phyloP scores from a whole-genome alignment of 768 basidiomycete species.

The Scleroderma bovista region DNA sequence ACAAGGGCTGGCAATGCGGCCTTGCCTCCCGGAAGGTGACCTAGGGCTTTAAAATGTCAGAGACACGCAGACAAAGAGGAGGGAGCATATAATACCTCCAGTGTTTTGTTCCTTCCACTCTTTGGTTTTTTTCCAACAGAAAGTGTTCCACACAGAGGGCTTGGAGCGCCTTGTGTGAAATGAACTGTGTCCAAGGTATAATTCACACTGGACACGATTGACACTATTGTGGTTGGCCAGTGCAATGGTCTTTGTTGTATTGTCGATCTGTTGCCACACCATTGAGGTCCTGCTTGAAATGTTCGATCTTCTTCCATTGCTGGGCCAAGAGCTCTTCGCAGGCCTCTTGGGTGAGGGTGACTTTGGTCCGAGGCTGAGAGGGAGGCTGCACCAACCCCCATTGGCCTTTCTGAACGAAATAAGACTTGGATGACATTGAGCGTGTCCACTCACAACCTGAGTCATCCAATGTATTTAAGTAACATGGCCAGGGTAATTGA shows the following conservation, averaged over 20 bases:
- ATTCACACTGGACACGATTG: not conserved
- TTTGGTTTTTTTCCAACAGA: constrained; percentile 7
- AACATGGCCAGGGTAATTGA: not conserved
- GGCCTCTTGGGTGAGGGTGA: constrained; percentile 5
- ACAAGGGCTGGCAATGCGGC: too few species aligned
- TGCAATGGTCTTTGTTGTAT: not conserved
- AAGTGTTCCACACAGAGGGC: constrained; percentile 3
- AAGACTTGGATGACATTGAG: not conserved
- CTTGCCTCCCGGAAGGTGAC: too few species aligned
- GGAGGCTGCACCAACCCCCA: not conserved
- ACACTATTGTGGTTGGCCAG: constrained; percentile 4
- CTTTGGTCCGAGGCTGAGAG: not conserved
- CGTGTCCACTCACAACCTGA: not conserved
- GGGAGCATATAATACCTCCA: too few species aligned
- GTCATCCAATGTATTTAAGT: not conserved
- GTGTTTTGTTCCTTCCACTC: not conserved
- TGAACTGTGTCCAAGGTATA: not conserved
- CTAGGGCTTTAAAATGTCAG: too few species aligned
- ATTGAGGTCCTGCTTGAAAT: constrained; percentile 1
- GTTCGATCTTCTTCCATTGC: not conserved
- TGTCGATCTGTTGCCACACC: constrained; percentile 3
- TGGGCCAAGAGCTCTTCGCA: not conserved
- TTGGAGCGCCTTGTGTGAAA: not conserved
- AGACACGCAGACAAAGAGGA: too few species aligned
- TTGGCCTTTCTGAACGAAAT: not conserved